phyloP scores from a whole-genome alignment of 495 filamentous ascomycete genomes.

The Neurospora tetraspora region DNA sequence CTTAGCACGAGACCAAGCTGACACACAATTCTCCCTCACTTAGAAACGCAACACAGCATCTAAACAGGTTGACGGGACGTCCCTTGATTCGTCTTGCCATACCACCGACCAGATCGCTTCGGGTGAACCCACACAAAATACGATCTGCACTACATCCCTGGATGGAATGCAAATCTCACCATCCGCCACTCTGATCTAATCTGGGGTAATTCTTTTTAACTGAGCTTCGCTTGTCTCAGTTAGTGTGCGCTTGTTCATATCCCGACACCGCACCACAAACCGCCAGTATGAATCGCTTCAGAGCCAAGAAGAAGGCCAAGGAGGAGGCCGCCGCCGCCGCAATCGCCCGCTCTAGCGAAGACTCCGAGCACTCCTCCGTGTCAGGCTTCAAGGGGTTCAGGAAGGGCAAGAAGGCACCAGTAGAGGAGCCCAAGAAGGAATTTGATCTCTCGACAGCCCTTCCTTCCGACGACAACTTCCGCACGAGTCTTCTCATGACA shows the following conservation, averaged over 20 bases:
- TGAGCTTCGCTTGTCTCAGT: background rate
- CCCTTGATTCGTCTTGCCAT: background rate
- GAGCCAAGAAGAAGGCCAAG: conserved; percentile 59
- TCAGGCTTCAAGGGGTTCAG: conserved; percentile 46
- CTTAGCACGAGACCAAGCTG: background rate
- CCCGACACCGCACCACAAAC: background rate
- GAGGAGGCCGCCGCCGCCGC: conserved; percentile 41
- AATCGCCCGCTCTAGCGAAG: conserved; percentile 33
- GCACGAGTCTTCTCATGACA: conserved; percentile 94
- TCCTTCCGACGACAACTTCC: conserved; percentile 79
- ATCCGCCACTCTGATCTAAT: background rate
- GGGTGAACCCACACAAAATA: background rate
- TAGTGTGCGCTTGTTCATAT: background rate
- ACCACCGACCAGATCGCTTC: background rate
- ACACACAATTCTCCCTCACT: background rate
- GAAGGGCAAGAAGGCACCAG: conserved; percentile 46
- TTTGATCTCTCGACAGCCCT: conserved; percentile 66
- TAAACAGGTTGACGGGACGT: background rate
- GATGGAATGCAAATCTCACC: background rate
- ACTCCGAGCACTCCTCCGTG: conserved; percentile 36
- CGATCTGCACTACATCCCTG: background rate
- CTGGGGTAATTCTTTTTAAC: background rate
- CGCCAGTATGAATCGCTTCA: conserved; percentile 60
- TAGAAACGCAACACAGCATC: background rate
- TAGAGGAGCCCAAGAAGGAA: conserved; percentile 49